Evolutionary conservation across 2,329 filamentous ascomycete species (phyloP).

Genomic region (Helicocarpus griseus): DNA sequence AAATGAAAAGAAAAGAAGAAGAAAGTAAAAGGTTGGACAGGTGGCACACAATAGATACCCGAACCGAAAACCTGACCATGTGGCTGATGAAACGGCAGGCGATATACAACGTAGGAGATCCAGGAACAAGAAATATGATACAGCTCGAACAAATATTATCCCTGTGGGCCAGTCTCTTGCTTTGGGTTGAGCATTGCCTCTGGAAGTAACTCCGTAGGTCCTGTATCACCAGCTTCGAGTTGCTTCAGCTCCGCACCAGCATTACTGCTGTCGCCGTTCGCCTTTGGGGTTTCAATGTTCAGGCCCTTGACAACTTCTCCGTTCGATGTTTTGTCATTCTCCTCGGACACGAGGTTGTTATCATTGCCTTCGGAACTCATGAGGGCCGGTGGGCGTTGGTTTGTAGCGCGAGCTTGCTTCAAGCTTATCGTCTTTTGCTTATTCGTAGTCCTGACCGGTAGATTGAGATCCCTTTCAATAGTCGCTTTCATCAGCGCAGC

Average conservation of each 20-base stretch:
- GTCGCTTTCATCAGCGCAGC: constrained; percentile 97
- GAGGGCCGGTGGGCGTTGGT: constrained; percentile 78
- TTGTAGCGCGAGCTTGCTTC: constrained; percentile 76
- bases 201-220: not conserved
- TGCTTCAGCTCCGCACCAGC: not conserved
- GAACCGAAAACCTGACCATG: not conserved
- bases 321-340: constrained; percentile 9
- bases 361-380: constrained; percentile 48
- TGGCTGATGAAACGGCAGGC: too few species aligned
- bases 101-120: too few species aligned
- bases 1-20: constrained; percentile 1
- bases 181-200: not conserved
- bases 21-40: not conserved
- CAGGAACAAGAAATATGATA: too few species aligned
- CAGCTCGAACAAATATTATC: not conserved
- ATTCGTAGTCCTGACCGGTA: constrained; percentile 75
- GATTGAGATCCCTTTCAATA: constrained; percentile 75
- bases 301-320: constrained; percentile 28
- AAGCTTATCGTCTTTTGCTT: constrained; percentile 95
- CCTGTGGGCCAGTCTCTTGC: not conserved
- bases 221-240: not conserved
- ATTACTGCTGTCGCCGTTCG: constrained; percentile 10
- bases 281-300: constrained; percentile 16
- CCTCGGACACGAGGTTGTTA: not conserved
- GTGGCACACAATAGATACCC: not conserved